phyloP scores from a whole-genome alignment of 2,329 filamentous ascomycete genomes.

The Akanthomyces uredinophilus region DNA sequence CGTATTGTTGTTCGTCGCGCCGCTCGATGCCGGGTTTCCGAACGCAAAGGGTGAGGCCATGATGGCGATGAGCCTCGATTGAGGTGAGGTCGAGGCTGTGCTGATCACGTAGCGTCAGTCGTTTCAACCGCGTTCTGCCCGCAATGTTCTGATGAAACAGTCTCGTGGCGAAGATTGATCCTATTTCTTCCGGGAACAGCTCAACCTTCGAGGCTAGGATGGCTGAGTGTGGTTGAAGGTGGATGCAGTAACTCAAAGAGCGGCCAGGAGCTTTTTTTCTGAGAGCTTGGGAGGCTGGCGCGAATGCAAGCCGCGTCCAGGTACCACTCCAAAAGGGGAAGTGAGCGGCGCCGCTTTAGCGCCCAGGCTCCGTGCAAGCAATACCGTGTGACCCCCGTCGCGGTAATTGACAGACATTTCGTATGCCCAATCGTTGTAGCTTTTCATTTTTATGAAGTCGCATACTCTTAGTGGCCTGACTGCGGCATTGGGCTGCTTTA shows the following conservation, averaged over 20 bases:
- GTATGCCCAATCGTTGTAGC: too few species aligned
- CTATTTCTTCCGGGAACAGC: neutral
- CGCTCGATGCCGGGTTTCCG: conserved; percentile 29
- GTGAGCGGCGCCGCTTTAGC: conserved; percentile 4
- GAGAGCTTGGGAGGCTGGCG: conserved; percentile 10
- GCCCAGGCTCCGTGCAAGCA: neutral
- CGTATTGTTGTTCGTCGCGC: conserved; percentile 27
- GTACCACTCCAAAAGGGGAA: neutral
- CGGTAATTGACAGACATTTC: too few species aligned
- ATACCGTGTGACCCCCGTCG: too few species aligned
- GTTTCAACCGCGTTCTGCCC: neutral
- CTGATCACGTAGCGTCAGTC: neutral
- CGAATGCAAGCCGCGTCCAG: neutral
- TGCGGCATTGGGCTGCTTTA: too few species aligned
- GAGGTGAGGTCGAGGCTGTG: neutral
- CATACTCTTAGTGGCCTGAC: too few species aligned
- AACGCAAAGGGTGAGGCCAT: conserved; percentile 38
- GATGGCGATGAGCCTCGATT: conserved; percentile 13
- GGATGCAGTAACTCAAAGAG: neutral
- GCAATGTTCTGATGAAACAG: neutral
- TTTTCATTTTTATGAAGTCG: too few species aligned
- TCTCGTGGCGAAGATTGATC: neutral
- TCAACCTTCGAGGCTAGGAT: neutral
- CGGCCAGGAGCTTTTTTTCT: conserved; percentile 16
- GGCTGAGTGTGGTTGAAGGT: conserved; percentile 1